Evolutionary conservation across 1,139 yeast species (phyloP), one percentile per base, ranked within the genome.

Genomic region (Candida sojae): DNA sequence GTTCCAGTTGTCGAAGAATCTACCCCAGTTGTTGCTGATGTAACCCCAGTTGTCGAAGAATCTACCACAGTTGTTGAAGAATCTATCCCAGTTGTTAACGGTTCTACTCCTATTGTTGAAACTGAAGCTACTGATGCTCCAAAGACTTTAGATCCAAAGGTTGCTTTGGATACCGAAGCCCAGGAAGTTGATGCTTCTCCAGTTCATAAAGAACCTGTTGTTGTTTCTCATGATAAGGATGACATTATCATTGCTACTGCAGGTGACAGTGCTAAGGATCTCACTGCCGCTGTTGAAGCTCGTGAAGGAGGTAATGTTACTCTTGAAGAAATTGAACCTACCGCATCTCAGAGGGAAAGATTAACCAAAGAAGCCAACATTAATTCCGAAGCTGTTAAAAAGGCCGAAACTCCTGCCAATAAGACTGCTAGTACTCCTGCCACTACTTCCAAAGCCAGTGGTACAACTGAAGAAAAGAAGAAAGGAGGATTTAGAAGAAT

Each of bases 281-380:
- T 72, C 44, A 71, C 67, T 48, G 68, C 70, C 42, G 74, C 72
- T 46, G 64, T 74, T 47, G 67, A 62, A 43, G 75, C 74, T 42
- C 63, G 63, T 45, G 74, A 68, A 54, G 72, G 73, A 12, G 66
- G 64, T 42, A 73, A 67, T 47, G 75, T 72, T 13, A 66, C 70
- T 31, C 64, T 74, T 39, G 79, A 75, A 60, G 78, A 75, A 59
- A 70, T 73, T 55, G 60, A 71, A 58, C 79, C 79, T 23, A 68
- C 77, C 32, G 67, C 63, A 52, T 64, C 71, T 26, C 75, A 71
- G 59, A 66, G 65, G 40, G 67, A 61, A 43, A 63, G 65, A 57
- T 65, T 70, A 43, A 63, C 71, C 37, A 60, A 62, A 49, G 70
- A 71, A 55, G 77, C 75, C 39, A 59, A 66, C 25, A 54, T 60